A percentile compares a stretch with the other conserved stretches of the same genome.
phyloP scores from a whole-genome alignment of 2,329 filamentous ascomycete species.

The Sporothrix luriei region DNA sequence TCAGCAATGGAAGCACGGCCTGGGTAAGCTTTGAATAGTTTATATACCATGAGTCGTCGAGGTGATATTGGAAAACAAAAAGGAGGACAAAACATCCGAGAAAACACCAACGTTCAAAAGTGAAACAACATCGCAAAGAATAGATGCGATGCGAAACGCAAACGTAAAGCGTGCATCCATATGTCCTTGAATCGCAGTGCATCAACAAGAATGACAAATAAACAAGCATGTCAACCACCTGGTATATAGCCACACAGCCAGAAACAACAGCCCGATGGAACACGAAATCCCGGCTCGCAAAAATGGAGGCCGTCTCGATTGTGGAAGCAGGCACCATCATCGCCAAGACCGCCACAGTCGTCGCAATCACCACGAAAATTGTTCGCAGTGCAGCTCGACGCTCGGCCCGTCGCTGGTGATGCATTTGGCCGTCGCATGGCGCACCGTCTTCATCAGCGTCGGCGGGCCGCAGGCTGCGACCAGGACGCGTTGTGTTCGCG shows the following conservation, averaged over 20 bases:
- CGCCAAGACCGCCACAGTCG: constrained; percentile 44
- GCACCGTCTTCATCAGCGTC: constrained; percentile 49
- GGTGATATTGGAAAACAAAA: not conserved
- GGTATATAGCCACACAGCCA: constrained; percentile 5
- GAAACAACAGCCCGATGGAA: not conserved
- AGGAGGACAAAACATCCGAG: not conserved
- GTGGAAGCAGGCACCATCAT: not conserved
- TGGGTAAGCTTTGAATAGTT: not conserved
- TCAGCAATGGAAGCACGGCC: not conserved
- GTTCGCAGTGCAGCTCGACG: constrained; percentile 56
- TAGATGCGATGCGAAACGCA: not conserved
- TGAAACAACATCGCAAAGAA: no score
- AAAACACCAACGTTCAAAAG: constrained; percentile 3
- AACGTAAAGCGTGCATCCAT: not conserved
- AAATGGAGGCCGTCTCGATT: not conserved
- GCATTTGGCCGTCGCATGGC: constrained; percentile 49
- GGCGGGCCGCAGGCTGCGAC: constrained; percentile 55
- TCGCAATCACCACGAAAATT: constrained; percentile 49
- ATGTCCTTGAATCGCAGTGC: not conserved
- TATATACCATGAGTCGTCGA: not conserved
- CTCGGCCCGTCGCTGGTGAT: constrained; percentile 51
- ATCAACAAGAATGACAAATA: not conserved
- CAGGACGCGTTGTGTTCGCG: constrained; percentile 46
- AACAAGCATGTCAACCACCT: not conserved
- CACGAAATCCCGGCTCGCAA: not conserved